phyloP scores from a whole-genome alignment of 2,329 filamentous ascomycete species.

The Ophiostoma populinum region DNA sequence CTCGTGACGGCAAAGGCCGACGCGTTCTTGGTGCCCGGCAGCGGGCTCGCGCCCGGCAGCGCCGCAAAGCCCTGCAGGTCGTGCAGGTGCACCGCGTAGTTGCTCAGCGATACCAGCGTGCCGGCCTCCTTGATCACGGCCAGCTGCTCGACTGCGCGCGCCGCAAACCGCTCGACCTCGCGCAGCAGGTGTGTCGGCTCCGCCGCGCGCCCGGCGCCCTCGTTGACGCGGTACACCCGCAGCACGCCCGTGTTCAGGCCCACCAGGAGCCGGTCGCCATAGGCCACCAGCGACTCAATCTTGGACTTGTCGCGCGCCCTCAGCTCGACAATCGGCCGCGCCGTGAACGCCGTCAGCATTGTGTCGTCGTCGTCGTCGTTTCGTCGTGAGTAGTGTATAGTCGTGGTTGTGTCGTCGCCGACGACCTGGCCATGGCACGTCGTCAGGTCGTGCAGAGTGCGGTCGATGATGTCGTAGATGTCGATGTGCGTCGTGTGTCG shows the following conservation, averaged over 20 bases:
- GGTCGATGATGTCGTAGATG: background rate
- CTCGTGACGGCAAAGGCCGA: conserved; percentile 84
- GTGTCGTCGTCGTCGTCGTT: conserved; percentile 15
- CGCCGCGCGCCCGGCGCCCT: conserved; percentile 26
- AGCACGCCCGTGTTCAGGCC: conserved; percentile 80
- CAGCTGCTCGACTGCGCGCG: conserved; percentile 78
- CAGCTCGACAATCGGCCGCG: conserved; percentile 92
- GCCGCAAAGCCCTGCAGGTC: conserved; percentile 73
- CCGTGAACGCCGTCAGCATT: conserved; percentile 97
- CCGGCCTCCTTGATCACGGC: conserved; percentile 92
- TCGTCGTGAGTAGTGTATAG: too few species aligned
- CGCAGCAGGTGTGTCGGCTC: conserved; percentile 63
- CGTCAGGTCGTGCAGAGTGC: too few species aligned
- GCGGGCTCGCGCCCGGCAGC: conserved; percentile 43
- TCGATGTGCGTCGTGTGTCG: background rate
- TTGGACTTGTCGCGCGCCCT: conserved; percentile 88
- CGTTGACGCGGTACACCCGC: conserved; percentile 82
- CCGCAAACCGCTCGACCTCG: conserved; percentile 88
- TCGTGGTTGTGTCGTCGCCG: background rate
- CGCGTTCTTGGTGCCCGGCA: conserved; percentile 74
- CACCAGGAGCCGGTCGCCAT: conserved; percentile 82
- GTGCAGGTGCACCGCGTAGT: conserved; percentile 76
- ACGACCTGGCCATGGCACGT: too few species aligned
- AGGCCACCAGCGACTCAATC: conserved; percentile 88
- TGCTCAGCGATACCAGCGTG: conserved; percentile 77